Evolutionary conservation across 352 stramenopile species (phyloP), one percentile per base, ranked within the genome.

Genomic region (Globisporangium heterothallicum): DNA sequence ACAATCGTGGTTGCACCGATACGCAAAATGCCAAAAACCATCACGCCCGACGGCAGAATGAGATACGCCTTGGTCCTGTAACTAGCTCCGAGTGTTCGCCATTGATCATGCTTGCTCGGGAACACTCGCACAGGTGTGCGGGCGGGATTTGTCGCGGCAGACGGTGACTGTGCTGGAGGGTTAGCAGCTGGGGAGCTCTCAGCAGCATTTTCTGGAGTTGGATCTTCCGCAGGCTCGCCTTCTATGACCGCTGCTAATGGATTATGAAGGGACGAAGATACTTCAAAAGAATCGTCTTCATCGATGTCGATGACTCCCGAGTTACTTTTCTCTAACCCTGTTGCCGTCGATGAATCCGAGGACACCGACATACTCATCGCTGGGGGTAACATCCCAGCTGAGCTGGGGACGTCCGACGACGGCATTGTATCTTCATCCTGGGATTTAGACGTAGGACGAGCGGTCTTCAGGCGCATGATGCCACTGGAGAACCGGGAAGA

Each of bases 31-130:
- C 82, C 82, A 45, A 85, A 79, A 7, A 93, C 73, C 54, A 91
- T 70, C 4, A 88, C 57, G 18, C 82, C 82, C 0, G 74, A 90
- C 10, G 79, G 74, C 2, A 93, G 57, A 18, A 91, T 65, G 26
- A 93, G 54, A 62, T 93, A 93, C 9, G 79, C 68, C 40, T 88
- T 88, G 3, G 79, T 93, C n/a, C 74, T 67, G 57, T 87, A 91
- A 14, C 68, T 68, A 6, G 70, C 70, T 4, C 67, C 69, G 8
- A 89, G 44, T 4, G 66, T 78, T 52, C 81, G 83, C 79, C 79
- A 91, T 30, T 88, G 79, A 1, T 88, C 79, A 32, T 74, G 75
- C 41, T 67, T 72, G 25, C 62, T 76, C 4, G 66, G 63, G 14
- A 57, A 53, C 19, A 26, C 42, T 40, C 29, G 34, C 8, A 30